Percentiles rank a stretch among this genome's conserved stretches.
These are phyloP conservation scores for Rosa hybrid DNA, from an alignment of 331 rosid genomes.

Conservation along the genomic window DNA sequence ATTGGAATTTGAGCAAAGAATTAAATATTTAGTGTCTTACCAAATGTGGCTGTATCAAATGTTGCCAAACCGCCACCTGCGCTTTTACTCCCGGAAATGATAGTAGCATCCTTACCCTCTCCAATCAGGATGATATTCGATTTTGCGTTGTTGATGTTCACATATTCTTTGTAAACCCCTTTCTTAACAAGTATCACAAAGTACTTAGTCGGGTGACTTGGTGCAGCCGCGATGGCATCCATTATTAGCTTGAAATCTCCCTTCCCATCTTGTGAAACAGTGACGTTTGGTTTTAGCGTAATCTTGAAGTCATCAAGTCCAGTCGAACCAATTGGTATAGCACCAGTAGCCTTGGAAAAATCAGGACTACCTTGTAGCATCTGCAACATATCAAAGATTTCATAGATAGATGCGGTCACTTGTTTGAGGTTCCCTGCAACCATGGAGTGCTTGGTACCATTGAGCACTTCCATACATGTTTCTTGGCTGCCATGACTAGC, in stretches of 20 bases:
- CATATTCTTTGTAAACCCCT: conserved; percentile 24
- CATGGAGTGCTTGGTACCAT: background rate
- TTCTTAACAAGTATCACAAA: conserved; percentile 17
- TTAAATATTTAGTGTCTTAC: conserved; percentile 1
- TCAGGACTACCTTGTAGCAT: background rate
- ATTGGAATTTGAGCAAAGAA: background rate
- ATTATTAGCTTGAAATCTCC: conserved; percentile 10
- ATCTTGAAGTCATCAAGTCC: background rate
- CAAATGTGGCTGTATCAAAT: conserved; percentile 18
- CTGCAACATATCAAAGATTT: conserved; percentile 1
- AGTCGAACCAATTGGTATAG: background rate
- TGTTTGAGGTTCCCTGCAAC: conserved; percentile 7
- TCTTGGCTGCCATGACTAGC: background rate
- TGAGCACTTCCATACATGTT: background rate
- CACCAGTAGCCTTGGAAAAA: background rate
- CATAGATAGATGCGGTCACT: conserved; percentile 3
- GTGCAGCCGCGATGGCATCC: conserved; percentile 22
- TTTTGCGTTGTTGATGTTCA: background rate
- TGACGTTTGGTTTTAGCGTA: background rate
- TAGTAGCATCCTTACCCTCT: conserved; percentile 26
- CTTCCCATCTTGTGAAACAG: conserved; percentile 8
- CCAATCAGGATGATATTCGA: conserved; percentile 20
- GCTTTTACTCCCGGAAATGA: conserved; percentile 8
- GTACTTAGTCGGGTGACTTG: background rate
- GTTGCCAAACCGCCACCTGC: background rate